Conservation (phyloP, 2,329 filamentous ascomycete genomes). For the Pseudocercospora eumusae region DNA sequence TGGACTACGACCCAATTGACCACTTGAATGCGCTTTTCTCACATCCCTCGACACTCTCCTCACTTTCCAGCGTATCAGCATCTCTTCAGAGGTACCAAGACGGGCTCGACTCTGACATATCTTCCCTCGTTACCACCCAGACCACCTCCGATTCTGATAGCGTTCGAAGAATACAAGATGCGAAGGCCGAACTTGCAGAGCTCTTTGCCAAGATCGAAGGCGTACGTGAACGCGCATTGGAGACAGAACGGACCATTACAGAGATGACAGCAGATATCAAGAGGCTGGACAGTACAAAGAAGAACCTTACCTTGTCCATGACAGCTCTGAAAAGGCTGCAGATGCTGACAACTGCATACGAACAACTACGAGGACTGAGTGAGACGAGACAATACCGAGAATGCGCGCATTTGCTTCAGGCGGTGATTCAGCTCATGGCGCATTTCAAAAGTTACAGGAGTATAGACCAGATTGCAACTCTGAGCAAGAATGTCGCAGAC, state of each 20-base stretch:
- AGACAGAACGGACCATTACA: slow-evolving; percentile 93
- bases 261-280: slow-evolving; percentile 99
- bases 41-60: slow-evolving; percentile 79
- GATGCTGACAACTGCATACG: slow-evolving; percentile 99
- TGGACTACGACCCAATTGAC: slow-evolving; percentile 87
- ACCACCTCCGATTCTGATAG: slow-evolving; percentile 83
- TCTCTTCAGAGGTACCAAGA: slow-evolving; percentile 74
- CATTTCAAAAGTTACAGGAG: slow-evolving; percentile 98
- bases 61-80: slow-evolving; percentile 71
- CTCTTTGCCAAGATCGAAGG: slow-evolving; percentile 94
- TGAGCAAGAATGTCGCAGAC: slow-evolving; percentile 90
- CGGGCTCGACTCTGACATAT: slow-evolving; percentile 78
- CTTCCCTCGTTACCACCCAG: slow-evolving; percentile 70
- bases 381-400: slow-evolving; percentile 90
- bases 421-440: slow-evolving; percentile 94
- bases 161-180: slow-evolving; percentile 85
- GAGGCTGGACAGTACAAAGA: slow-evolving; percentile 91
- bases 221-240: slow-evolving; percentile 81
- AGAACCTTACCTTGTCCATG: slow-evolving; percentile 95
- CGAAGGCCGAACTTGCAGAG: slow-evolving; percentile 83
- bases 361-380: slow-evolving; percentile 81
- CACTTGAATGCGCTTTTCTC: slow-evolving; percentile 94
- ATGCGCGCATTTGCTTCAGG: slow-evolving; percentile 89
- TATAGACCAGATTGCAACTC: slow-evolving; percentile 93
- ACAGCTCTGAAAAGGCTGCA: slow-evolving; percentile 94